Conservation (phyloP, 2,329 filamentous ascomycete genomes). For the Mariannaea sp. region DNA sequence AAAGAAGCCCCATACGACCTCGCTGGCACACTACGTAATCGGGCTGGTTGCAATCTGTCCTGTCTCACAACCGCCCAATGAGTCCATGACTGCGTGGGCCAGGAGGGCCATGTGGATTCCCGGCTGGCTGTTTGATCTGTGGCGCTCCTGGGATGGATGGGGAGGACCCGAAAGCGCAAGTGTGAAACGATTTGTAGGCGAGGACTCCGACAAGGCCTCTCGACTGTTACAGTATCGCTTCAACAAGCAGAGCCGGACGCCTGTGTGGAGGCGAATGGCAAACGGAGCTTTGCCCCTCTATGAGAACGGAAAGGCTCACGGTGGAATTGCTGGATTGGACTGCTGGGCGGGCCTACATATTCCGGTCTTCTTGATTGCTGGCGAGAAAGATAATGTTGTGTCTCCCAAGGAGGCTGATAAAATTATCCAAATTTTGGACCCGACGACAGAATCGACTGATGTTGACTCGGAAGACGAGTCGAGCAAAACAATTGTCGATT, state of each 20-base stretch:
- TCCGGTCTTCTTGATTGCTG: slow-evolving; percentile 79
- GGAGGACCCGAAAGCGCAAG: slow-evolving; percentile 80
- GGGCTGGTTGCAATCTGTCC: slow-evolving; percentile 86
- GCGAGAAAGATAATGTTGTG: slow-evolving; percentile 76
- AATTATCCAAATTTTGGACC: slow-evolving; percentile 57
- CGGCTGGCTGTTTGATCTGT: slow-evolving; percentile 72
- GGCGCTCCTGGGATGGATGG: slow-evolving; percentile 76
- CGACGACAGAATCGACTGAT: slow-evolving; percentile 11
- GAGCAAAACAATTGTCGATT: slow-evolving; percentile 46
- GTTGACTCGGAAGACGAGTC: slow-evolving; percentile 35
- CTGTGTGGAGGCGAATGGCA: slow-evolving; percentile 82
- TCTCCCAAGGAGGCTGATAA: slow-evolving; percentile 72
- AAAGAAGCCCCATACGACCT: slow-evolving; percentile 49
- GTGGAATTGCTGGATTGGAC: slow-evolving; percentile 71
- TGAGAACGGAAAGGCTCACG: slow-evolving; percentile 54
- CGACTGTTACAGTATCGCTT: slow-evolving; percentile 72
- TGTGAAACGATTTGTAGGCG: slow-evolving; percentile 76
- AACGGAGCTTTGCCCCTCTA: slow-evolving; percentile 71
- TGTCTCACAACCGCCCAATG: slow-evolving; percentile 64
- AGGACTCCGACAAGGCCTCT: slow-evolving; percentile 66
- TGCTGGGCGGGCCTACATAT: slow-evolving; percentile 74
- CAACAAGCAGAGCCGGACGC: slow-evolving; percentile 82
- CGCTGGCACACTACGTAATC: slow-evolving; percentile 67
- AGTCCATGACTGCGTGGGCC: slow-evolving; percentile 50
- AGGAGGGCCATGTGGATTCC: slow-evolving; percentile 71